Percentiles rank a stretch among this genome's conserved stretches.
Evolutionary conservation across 306 rosid genomes (phyloP).

Genomic region (Ormosia semicastrata): DNA sequence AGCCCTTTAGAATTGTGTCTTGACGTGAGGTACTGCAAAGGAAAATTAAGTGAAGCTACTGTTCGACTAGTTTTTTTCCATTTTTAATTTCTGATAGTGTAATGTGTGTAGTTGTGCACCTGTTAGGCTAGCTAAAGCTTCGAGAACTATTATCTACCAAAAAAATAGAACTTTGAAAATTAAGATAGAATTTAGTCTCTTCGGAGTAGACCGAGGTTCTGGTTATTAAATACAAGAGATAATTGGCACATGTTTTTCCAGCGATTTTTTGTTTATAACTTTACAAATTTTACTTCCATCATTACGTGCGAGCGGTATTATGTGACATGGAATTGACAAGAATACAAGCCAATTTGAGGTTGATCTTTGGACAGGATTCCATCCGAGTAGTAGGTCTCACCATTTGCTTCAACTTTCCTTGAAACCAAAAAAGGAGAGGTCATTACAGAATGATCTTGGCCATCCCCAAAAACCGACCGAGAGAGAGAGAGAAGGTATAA

Average conservation of each 20-base stretch:
- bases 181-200: not conserved
- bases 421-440: too few relatives aligned
- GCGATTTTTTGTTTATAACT: not conserved
- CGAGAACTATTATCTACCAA: too few relatives aligned
- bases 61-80: not conserved
- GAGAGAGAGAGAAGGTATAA: not conserved
- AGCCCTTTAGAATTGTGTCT: too few relatives aligned
- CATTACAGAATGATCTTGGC: not conserved
- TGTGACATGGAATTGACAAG: not conserved
- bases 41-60: not conserved
- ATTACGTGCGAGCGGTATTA: not conserved
- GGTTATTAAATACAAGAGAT: too few relatives aligned
- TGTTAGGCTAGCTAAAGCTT: too few relatives aligned
- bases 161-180: too few relatives aligned
- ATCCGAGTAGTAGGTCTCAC: too few relatives aligned
- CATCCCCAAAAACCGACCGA: not conserved
- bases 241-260: too few relatives aligned
- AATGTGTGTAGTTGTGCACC: too few relatives aligned
- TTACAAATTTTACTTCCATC: not conserved
- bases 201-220: not conserved
- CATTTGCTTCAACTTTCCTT: not conserved
- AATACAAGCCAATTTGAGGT: not conserved
- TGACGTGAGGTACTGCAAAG: too few relatives aligned
- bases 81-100: too few relatives aligned
- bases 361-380: not conserved